Evolutionary conservation across 208 protist species (phyloP).

Genomic region (Crithidia expoeki): DNA sequence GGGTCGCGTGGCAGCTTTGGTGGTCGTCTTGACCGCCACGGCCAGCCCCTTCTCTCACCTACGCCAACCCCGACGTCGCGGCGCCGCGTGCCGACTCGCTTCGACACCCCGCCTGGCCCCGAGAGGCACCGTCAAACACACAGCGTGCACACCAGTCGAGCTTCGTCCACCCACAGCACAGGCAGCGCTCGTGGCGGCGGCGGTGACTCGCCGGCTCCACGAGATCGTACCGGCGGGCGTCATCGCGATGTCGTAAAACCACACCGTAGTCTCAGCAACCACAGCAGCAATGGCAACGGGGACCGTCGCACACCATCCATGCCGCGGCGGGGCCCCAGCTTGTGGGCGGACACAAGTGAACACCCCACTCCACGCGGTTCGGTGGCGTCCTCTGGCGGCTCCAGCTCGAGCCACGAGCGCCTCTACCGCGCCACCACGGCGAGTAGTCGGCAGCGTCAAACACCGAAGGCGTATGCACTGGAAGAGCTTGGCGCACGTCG

Average conservation of each 20-base stretch:
- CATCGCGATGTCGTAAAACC: slow-evolving; percentile 11
- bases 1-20: slow-evolving; percentile 1
- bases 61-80: slow-evolving; percentile 21
- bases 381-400: slow-evolving; percentile 33
- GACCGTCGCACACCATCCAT: slow-evolving; percentile 8
- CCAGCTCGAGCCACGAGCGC: slow-evolving; percentile 49
- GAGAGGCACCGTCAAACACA: neutral
- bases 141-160: neutral
- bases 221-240: slow-evolving; percentile 55
- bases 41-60: slow-evolving; percentile 31
- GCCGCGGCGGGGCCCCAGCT: slow-evolving; percentile 21
- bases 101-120: slow-evolving; percentile 39
- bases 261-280: neutral
- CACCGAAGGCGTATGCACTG: slow-evolving; percentile 11
- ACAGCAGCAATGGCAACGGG: too few species aligned
- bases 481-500: slow-evolving; percentile 31
- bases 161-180: slow-evolving; percentile 1
- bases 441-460: slow-evolving; percentile 55
- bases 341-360: slow-evolving; percentile 21
- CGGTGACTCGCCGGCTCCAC: slow-evolving; percentile 61
- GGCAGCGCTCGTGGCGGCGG: slow-evolving; percentile 21
- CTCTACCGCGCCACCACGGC: slow-evolving; percentile 73
- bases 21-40: slow-evolving; percentile 7
- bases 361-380: slow-evolving; percentile 33
- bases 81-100: slow-evolving; percentile 26